These are phyloP conservation scores for Colletotrichum costaricense DNA, from an alignment of 2,329 filamentous ascomycete species.

Conservation along the genomic window DNA sequence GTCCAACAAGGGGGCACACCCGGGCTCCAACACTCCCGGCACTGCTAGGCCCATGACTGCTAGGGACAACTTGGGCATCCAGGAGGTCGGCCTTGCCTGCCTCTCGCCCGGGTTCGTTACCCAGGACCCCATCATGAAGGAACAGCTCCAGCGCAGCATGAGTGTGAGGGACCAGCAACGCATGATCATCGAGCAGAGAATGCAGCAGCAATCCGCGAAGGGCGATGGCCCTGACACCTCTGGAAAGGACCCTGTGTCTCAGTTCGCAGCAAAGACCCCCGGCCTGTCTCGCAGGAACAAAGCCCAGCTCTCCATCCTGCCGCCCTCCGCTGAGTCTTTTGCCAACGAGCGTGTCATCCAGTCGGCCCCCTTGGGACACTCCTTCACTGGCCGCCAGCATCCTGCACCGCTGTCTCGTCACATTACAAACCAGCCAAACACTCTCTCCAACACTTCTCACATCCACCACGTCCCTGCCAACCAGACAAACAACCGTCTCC, in stretches of 20 bases:
- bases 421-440: conserved; percentile 83
- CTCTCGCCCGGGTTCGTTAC: conserved; percentile 96
- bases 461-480: conserved; percentile 90
- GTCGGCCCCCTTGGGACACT: conserved; percentile 93
- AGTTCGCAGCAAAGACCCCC: conserved; percentile 76
- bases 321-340: conserved; percentile 91
- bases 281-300: conserved; percentile 80
- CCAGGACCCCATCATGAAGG: conserved; percentile 95
- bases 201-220: conserved; percentile 88
- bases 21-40: conserved; percentile 63
- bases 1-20: conserved; percentile 67
- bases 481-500: conserved; percentile 91
- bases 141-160: conserved; percentile 93
- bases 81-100: conserved; percentile 93
- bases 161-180: conserved; percentile 94
- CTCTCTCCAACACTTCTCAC: conserved; percentile 85
- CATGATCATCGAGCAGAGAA: conserved; percentile 90
- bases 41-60: conserved; percentile 82
- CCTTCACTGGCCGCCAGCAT: conserved; percentile 91
- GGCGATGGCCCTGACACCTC: conserved; percentile 72
- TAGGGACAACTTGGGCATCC: conserved; percentile 83
- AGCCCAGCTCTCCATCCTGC: conserved; percentile 92
- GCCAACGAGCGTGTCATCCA: conserved; percentile 96
- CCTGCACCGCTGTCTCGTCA: conserved; percentile 81
- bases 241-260: conserved; percentile 58